phyloP scores from a whole-genome alignment of 2,329 filamentous ascomycete genomes.

The Trichoderma sp. region DNA sequence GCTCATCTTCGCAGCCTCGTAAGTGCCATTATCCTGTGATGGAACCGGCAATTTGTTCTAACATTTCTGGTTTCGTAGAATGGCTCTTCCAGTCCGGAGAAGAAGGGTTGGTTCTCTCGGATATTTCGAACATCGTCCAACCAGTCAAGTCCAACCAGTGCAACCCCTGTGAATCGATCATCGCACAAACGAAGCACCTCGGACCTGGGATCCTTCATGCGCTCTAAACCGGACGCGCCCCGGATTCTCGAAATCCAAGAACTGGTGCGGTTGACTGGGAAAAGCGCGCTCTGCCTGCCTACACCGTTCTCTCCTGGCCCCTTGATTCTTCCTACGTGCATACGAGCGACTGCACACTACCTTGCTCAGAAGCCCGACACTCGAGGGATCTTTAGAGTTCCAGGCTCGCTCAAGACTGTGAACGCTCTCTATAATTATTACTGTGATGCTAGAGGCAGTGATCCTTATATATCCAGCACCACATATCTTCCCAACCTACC shows the following conservation, averaged over 20 bases:
- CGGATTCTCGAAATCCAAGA: constrained; percentile 52
- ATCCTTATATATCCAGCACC: constrained; percentile 52
- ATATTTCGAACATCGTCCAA: constrained; percentile 31
- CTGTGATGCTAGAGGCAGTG: constrained; percentile 46
- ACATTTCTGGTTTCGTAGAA: constrained; percentile 21
- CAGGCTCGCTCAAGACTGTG: constrained; percentile 56
- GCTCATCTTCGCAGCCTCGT: constrained; percentile 34
- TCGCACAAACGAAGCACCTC: constrained; percentile 53
- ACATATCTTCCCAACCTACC: constrained; percentile 59
- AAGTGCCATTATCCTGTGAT: constrained; percentile 23
- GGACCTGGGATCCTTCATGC: constrained; percentile 49
- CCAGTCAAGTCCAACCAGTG: constrained; percentile 21
- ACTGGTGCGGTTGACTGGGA: constrained; percentile 61
- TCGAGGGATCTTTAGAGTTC: constrained; percentile 60
- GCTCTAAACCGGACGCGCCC: constrained; percentile 42
- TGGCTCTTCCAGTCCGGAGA: constrained; percentile 27
- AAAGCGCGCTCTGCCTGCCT: constrained; percentile 59
- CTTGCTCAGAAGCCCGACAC: constrained; percentile 55
- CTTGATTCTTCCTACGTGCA: constrained; percentile 60
- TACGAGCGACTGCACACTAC: constrained; percentile 64
- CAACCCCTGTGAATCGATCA: constrained; percentile 19
- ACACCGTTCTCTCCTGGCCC: constrained; percentile 55
- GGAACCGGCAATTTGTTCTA: neutral
- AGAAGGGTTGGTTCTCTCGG: constrained; percentile 38
- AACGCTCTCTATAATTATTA: constrained; percentile 63